Conservation (phyloP, 2,329 filamentous ascomycete genomes). For the Aspergillus cejpii region DNA sequence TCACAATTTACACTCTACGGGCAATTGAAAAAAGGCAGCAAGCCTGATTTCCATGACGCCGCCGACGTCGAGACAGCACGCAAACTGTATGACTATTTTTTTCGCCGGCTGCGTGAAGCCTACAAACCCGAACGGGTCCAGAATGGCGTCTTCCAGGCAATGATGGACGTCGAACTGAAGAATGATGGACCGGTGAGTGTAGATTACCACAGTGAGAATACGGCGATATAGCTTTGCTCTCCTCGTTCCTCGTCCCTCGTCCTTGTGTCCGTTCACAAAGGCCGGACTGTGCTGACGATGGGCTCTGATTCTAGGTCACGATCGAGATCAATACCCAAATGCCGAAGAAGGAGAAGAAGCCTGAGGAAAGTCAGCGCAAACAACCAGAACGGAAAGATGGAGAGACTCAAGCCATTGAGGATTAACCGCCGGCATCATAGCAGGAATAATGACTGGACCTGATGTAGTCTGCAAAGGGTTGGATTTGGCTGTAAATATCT, state of each 20-base stretch:
- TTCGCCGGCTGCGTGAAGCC: conserved; percentile 63
- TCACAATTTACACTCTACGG: conserved; percentile 95
- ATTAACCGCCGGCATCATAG: conserved; percentile 20
- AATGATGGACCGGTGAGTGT: conserved; percentile 73
- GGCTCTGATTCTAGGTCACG: conserved; percentile 31
- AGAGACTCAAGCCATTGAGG: conserved; percentile 11
- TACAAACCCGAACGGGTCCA: conserved; percentile 73
- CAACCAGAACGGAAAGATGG: conserved; percentile 6
- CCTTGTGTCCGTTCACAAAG: conserved; percentile 7
- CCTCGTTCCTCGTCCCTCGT: conserved; percentile 16
- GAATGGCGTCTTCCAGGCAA: conserved; percentile 94
- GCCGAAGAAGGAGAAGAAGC: conserved; percentile 33
- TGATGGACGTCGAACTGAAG: conserved; percentile 94
- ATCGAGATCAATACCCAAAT: conserved; percentile 44
- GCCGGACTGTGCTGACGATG: conserved; percentile 9
- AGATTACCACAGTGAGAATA: conserved; percentile 52
- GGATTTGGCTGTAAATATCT: neutral
- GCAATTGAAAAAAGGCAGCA: conserved; percentile 89
- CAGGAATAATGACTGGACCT: conserved; percentile 14
- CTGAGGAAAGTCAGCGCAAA: conserved; percentile 8
- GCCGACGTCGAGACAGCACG: conserved; percentile 71
- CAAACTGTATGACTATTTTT: conserved; percentile 76
- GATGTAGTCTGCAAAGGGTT: neutral
- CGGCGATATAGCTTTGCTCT: conserved; percentile 46
- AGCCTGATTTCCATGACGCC: conserved; percentile 89